Evolutionary conservation across 2,329 filamentous ascomycete genomes (phyloP).

Genomic region (Aureobasidium vineae): DNA sequence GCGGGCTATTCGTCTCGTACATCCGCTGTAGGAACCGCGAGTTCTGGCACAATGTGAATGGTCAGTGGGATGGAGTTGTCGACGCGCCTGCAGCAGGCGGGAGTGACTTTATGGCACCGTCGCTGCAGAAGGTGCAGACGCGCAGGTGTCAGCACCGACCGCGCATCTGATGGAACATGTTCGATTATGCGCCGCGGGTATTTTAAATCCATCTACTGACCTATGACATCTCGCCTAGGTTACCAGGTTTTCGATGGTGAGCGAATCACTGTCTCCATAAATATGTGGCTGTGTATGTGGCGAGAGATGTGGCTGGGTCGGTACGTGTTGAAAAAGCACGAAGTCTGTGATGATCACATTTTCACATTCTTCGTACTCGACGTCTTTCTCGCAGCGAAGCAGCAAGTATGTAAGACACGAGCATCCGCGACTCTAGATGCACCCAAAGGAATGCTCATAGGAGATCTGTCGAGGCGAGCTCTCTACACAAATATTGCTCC

Average conservation of each 20-base stretch:
- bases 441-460: background rate
- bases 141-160: conserved; percentile 9
- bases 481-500: background rate
- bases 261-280: background rate
- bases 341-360: background rate
- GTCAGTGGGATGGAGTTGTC: background rate
- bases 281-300: conserved; percentile 22
- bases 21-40: conserved; percentile 6
- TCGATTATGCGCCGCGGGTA: conserved; percentile 22
- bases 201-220: conserved; percentile 2
- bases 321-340: background rate
- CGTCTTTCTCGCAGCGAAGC: background rate
- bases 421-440: background rate
- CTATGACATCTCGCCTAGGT: conserved; percentile 17
- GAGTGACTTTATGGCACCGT: conserved; percentile 22
- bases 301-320: conserved; percentile 5
- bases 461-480: background rate
- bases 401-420: background rate
- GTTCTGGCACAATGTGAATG: conserved; percentile 21
- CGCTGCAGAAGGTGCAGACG: conserved; percentile 11
- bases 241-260: conserved; percentile 4
- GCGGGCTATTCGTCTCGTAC: conserved; percentile 10
- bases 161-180: conserved; percentile 23
- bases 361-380: background rate
- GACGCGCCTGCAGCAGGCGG: conserved; percentile 14